Percentiles rank a stretch among this genome's conserved stretches.
Conservation (phyloP, 352 stramenopile species). For the Phytophthora pini region DNA sequence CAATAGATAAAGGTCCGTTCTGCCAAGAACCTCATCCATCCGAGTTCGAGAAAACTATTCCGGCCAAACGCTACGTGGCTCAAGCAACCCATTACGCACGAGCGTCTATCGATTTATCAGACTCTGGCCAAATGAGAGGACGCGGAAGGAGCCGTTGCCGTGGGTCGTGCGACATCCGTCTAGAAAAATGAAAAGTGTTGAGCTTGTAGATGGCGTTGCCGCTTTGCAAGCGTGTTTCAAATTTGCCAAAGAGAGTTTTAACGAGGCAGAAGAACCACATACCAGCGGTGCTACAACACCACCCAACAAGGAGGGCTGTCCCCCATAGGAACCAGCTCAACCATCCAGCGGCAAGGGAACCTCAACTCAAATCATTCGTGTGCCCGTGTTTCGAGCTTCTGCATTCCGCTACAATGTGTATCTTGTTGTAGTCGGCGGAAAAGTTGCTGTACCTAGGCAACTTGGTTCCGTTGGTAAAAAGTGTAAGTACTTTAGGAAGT, state of each 20-base stretch:
- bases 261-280: constrained; percentile 4
- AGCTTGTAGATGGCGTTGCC: too few relatives aligned
- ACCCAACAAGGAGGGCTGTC: constrained; percentile 24
- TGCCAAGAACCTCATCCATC: background rate
- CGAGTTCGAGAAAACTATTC: constrained; percentile 15
- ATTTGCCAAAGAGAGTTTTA: constrained; percentile 10
- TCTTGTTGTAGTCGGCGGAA: constrained; percentile 36
- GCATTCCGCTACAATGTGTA: constrained; percentile 4
- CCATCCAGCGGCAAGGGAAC: constrained; percentile 12
- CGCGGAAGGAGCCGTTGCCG: constrained; percentile 17
- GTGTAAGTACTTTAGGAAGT: constrained; percentile 6
- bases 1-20: background rate
- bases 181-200: constrained; percentile 1
- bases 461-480: constrained; percentile 6
- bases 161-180: constrained; percentile 18
- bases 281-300: constrained; percentile 7
- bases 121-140: constrained; percentile 4
- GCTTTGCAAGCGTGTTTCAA: background rate
- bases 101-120: constrained; percentile 21
- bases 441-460: constrained; percentile 16
- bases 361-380: constrained; percentile 29
- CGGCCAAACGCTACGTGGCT: constrained; percentile 31
- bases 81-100: constrained; percentile 33
- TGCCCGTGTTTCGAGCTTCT: constrained; percentile 9
- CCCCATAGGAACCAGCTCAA: constrained; percentile 1